Evolutionary conservation across 2,329 filamentous ascomycete genomes (phyloP).

Genomic region (Pseudogymnoascus sp.): DNA sequence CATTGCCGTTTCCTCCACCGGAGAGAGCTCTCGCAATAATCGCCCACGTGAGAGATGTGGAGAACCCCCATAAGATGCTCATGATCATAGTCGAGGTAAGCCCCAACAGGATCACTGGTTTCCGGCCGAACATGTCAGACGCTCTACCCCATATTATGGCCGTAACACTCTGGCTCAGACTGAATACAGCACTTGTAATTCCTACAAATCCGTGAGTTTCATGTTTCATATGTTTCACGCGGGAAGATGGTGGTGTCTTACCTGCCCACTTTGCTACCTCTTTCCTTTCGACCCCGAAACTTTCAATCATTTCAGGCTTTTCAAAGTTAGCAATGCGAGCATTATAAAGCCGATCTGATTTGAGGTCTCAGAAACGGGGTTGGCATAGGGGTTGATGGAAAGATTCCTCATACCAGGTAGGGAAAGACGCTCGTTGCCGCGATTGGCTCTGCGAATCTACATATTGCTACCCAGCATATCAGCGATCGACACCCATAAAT

Average conservation of each 20-base stretch:
- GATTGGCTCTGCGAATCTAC: slow-evolving; percentile 69
- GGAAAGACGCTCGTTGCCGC: slow-evolving; percentile 48
- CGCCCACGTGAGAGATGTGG: slow-evolving; percentile 71
- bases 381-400: not conserved
- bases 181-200: slow-evolving; percentile 65
- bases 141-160: slow-evolving; percentile 70
- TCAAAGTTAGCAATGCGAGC: not conserved
- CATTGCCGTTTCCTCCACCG: slow-evolving; percentile 81
- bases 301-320: slow-evolving; percentile 75
- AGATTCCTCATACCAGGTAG: slow-evolving; percentile 35
- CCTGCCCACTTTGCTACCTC: slow-evolving; percentile 78
- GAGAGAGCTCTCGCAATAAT: slow-evolving; percentile 70
- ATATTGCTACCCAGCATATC: slow-evolving; percentile 50
- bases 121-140: slow-evolving; percentile 74
- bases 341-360: not conserved
- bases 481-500: not conserved
- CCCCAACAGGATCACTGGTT: slow-evolving; percentile 70
- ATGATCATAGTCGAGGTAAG: slow-evolving; percentile 73
- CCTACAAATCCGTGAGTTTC: not conserved
- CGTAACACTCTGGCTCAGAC: slow-evolving; percentile 62
- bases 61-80: slow-evolving; percentile 78
- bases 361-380: not conserved
- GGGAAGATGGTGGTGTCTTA: not conserved
- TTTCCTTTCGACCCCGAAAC: slow-evolving; percentile 63
- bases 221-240: slow-evolving; percentile 13